These are phyloP conservation scores for Trypanosoma grayi DNA, from an alignment of 208 protist species.

Conservation along the genomic window DNA sequence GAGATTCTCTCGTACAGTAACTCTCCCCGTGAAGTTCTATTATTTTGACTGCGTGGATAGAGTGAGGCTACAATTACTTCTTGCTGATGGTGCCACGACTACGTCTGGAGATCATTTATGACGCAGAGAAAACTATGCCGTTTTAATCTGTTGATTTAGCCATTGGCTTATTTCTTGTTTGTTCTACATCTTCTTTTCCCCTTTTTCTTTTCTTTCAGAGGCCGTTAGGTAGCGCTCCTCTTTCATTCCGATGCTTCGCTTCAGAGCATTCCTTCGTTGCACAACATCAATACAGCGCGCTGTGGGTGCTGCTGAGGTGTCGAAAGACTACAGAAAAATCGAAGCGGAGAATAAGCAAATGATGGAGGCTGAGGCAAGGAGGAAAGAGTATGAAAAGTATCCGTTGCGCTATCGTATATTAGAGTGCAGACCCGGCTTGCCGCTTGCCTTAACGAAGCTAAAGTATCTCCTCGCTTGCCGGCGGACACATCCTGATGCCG, in stretches of 20 bases:
- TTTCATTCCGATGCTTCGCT: conserved; percentile 34
- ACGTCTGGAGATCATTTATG: no score
- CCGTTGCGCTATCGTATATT: conserved; percentile 80
- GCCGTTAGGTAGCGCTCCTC: no score
- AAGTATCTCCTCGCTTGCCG: conserved; percentile 81
- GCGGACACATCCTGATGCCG: conserved; percentile 76
- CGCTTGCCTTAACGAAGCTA: conserved; percentile 71
- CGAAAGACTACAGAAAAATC: conserved; percentile 75
- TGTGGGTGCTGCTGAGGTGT: conserved; percentile 27
- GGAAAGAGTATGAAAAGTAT: conserved; percentile 56
- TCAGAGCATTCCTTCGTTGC: conserved; percentile 35
- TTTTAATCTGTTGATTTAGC: no score
- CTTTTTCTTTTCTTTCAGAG: no score
- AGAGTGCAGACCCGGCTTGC: conserved; percentile 68
- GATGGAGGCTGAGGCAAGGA: conserved; percentile 40
- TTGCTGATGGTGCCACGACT: no score
- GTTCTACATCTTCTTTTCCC: no score
- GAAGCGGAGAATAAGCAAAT: conserved; percentile 46
- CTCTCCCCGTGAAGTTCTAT: no score
- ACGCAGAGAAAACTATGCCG: no score
- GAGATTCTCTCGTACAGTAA: no score
- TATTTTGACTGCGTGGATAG: no score
- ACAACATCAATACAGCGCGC: conserved; percentile 43
- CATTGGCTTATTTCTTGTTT: no score
- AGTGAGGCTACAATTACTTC: no score